Evolutionary conservation across 345 rosid genomes (phyloP).

Genomic region (Camelina sativa): DNA sequence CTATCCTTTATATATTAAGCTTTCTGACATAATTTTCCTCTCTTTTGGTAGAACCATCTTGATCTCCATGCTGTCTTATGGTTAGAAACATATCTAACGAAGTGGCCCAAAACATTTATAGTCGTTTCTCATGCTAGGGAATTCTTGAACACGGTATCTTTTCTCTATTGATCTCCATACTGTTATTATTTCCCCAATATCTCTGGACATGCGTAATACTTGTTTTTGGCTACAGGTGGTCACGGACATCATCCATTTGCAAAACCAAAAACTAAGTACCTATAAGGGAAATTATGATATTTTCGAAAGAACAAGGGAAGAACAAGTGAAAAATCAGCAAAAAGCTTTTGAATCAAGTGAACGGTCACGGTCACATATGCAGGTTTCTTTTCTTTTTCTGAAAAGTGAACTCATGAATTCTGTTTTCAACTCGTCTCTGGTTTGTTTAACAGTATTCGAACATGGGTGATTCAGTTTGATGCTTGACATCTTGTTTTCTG

Average conservation of each 20-base stretch:
- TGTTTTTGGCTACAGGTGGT: slow-evolving; percentile 70
- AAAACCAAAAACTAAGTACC: slow-evolving; percentile 74
- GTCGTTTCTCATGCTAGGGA: slow-evolving; percentile 99
- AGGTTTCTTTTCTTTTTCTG: slow-evolving; percentile 53
- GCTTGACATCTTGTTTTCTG: slow-evolving; percentile 33
- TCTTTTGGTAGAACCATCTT: slow-evolving; percentile 86
- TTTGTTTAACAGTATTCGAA: slow-evolving; percentile 20
- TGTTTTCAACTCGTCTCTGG: slow-evolving; percentile 19
- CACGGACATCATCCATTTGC: slow-evolving; percentile 92
- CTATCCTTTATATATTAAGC: slow-evolving; percentile 6
- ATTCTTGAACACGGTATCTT: slow-evolving; percentile 84
- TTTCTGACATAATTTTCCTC: slow-evolving; percentile 24
- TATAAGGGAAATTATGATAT: slow-evolving; percentile 91
- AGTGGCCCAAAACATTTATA: slow-evolving; percentile 98
- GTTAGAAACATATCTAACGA: slow-evolving; percentile 90
- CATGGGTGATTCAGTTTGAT: slow-evolving; percentile 18
- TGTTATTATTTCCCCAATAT: slow-evolving; percentile 25
- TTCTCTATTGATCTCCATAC: slow-evolving; percentile 26
- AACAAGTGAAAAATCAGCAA: slow-evolving; percentile 83
- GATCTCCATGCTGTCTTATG: slow-evolving; percentile 99
- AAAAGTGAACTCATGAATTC: slow-evolving; percentile 18
- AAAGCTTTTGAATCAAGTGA: slow-evolving; percentile 95
- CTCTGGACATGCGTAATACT: slow-evolving; percentile 18
- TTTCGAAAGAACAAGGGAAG: slow-evolving; percentile 88
- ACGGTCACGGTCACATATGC: slow-evolving; percentile 85